Percentiles rank a stretch among this genome's conserved stretches.
These are phyloP conservation scores for Elsinoe arachidis DNA, from an alignment of 2,329 filamentous ascomycete species.

Conservation along the genomic window DNA sequence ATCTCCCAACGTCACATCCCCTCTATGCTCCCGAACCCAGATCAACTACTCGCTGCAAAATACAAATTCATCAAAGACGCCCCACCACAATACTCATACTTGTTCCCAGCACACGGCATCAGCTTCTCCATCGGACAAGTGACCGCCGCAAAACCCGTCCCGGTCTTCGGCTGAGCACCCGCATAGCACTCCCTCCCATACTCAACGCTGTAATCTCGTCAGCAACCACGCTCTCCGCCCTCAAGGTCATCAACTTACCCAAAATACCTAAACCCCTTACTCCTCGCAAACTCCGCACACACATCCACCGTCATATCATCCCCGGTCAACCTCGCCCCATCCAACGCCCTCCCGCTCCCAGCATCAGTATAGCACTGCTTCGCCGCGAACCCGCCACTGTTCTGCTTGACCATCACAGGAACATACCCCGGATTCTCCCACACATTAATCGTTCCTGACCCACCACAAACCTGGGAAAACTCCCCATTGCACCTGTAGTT, in stretches of 20 bases:
- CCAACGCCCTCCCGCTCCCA: constrained; percentile 5
- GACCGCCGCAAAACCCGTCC: constrained; percentile 16
- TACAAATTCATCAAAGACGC: constrained; percentile 25
- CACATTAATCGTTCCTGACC: constrained; percentile 27
- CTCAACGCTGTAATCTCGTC: neutral
- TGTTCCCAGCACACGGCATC: constrained; percentile 24
- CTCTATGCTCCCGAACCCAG: neutral
- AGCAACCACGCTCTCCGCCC: neutral
- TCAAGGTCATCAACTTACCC: neutral
- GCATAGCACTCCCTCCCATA: constrained; percentile 7
- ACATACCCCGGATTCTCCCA: constrained; percentile 25
- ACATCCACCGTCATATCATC: constrained; percentile 13
- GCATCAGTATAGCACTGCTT: constrained; percentile 5
- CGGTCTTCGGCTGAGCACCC: constrained; percentile 18
- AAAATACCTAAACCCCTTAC: neutral
- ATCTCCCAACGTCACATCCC: too few relatives aligned
- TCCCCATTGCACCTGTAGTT: constrained; percentile 32
- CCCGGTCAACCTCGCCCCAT: neutral
- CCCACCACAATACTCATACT: constrained; percentile 25
- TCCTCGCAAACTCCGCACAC: neutral
- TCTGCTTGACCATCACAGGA: constrained; percentile 9
- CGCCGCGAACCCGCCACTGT: constrained; percentile 15
- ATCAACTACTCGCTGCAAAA: constrained; percentile 12
- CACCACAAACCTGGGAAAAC: constrained; percentile 31
- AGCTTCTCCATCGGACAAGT: constrained; percentile 19